Evolutionary conservation across 139 green algal genomes (phyloP), one percentile per base, ranked within the genome.

Genomic region (Micractinium sp.): DNA sequence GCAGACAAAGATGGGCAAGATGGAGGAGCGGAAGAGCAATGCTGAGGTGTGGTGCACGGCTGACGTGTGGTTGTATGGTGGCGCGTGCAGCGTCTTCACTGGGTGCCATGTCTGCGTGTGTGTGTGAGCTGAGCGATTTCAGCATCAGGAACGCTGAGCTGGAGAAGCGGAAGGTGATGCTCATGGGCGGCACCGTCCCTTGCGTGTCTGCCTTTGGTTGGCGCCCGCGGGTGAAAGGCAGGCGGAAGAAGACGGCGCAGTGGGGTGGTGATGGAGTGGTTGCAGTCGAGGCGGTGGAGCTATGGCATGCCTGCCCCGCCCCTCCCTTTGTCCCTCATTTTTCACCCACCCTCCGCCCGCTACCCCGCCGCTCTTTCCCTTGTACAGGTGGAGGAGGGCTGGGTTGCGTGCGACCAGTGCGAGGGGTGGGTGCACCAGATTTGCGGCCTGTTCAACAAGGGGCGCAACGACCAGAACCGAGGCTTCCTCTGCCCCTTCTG

Each of bases 321-420:
- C n/a, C n/a, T n/a, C n/a, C n/a, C n/a, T n/a, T n/a, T n/a, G n/a
- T n/a, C n/a, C n/a, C n/a, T n/a, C n/a, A n/a, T n/a, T n/a, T 63
- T 66, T 22, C 36, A 16, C 47, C 27, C 25, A 1, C 16, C 41
- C 15, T 15, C 19, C 80, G 31, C 80, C 80, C 69, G n/a, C n/a
- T n/a, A n/a, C 69, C 69, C 25, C 69, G 16, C 16, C 69, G 69
- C 69, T 7, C 16, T 14, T 67, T 67, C 15, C 60, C 15, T 14
- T 71, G 79, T 69, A 63, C 84, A 91, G 90, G 85, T 95, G 61
- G 96, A 98, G 91, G 97, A 99, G 92, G 92, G 92, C 29, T 99
- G 98, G 98, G 98, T 99, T 92, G 93, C 97, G 88, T 99, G 98
- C 91, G 98, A 99, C 92, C 67, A 90, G 71, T 99, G 98, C 94